These are phyloP conservation scores for Bipolaris sorokiniana DNA, from an alignment of 2,329 filamentous ascomycete genomes.

Conservation along the genomic window DNA sequence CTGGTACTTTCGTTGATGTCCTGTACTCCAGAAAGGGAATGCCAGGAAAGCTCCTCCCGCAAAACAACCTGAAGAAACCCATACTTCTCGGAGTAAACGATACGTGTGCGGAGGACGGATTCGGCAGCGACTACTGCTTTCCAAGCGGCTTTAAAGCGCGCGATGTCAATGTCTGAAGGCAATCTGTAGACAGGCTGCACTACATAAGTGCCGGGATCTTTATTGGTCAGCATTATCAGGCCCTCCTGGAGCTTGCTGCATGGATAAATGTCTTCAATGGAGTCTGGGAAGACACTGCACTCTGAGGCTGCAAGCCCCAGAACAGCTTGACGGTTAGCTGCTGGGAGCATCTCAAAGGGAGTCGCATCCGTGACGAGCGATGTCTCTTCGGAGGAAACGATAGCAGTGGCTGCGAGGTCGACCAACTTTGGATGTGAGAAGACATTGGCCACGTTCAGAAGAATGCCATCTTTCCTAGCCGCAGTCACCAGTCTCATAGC, in stretches of 20 bases:
- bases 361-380: slow-evolving; percentile 18
- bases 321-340: slow-evolving; percentile 22
- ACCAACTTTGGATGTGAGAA: slow-evolving; percentile 53
- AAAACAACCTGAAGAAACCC: slow-evolving; percentile 46
- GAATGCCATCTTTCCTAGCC: slow-evolving; percentile 49
- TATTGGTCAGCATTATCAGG: slow-evolving; percentile 40
- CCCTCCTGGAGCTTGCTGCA: slow-evolving; percentile 43
- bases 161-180: slow-evolving; percentile 34
- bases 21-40: slow-evolving; percentile 21
- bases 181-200: slow-evolving; percentile 51
- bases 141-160: slow-evolving; percentile 55
- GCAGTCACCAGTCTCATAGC: slow-evolving; percentile 55
- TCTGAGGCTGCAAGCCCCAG: slow-evolving; percentile 37
- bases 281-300: slow-evolving; percentile 32
- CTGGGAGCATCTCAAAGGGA: slow-evolving; percentile 37
- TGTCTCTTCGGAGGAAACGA: slow-evolving; percentile 28
- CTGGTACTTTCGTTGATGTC: slow-evolving; percentile 37
- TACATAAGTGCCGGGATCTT: slow-evolving; percentile 43
- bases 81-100: slow-evolving; percentile 38
- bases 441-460: slow-evolving; percentile 53
- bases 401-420: slow-evolving; percentile 49
- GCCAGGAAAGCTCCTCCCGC: slow-evolving; percentile 31
- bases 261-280: slow-evolving; percentile 41
- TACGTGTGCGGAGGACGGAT: slow-evolving; percentile 56
- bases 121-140: slow-evolving; percentile 51